phyloP scores from a whole-genome alignment of 805 yeast genomes.

The Debaryomyces maramus region DNA sequence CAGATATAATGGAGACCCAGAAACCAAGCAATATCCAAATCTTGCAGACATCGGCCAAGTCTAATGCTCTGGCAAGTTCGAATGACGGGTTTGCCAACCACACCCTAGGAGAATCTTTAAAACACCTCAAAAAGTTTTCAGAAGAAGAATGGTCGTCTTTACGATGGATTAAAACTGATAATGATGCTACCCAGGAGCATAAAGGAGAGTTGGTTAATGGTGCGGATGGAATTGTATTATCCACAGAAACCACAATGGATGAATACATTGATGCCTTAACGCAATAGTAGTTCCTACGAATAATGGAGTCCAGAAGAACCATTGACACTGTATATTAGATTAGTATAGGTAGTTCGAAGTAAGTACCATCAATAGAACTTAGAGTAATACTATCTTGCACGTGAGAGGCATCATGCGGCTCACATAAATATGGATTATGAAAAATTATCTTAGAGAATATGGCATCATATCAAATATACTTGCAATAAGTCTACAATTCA shows the following conservation, averaged over 20 bases:
- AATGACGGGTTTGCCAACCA: conserved; percentile 26
- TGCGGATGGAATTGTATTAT: conserved; percentile 17
- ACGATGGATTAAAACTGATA: conserved; percentile 25
- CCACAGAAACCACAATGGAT: conserved; percentile 22
- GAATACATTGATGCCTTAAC: conserved; percentile 27
- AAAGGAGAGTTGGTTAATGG: conserved; percentile 15
- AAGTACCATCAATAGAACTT: no score
- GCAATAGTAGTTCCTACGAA: conserved; percentile 7
- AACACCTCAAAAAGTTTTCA: conserved; percentile 38
- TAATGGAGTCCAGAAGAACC: no score
- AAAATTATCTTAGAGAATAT: not conserved
- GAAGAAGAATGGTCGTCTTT: conserved; percentile 42
- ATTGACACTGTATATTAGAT: not conserved
- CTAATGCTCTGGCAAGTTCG: conserved; percentile 19
- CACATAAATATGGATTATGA: not conserved
- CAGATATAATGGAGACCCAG: conserved; percentile 37
- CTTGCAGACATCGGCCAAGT: conserved; percentile 42
- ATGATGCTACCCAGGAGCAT: conserved; percentile 16
- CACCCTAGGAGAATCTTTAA: conserved; percentile 40
- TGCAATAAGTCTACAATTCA: conserved; percentile 1
- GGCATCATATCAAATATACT: not conserved
- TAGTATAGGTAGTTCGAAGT: not conserved
- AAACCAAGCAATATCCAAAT: conserved; percentile 37
- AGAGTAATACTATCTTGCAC: no score
- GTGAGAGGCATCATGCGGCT: conserved; percentile 10